These are phyloP conservation scores for Pestalotiopsis sp. DNA, from an alignment of 2,329 filamentous ascomycete genomes.

Conservation along the genomic window DNA sequence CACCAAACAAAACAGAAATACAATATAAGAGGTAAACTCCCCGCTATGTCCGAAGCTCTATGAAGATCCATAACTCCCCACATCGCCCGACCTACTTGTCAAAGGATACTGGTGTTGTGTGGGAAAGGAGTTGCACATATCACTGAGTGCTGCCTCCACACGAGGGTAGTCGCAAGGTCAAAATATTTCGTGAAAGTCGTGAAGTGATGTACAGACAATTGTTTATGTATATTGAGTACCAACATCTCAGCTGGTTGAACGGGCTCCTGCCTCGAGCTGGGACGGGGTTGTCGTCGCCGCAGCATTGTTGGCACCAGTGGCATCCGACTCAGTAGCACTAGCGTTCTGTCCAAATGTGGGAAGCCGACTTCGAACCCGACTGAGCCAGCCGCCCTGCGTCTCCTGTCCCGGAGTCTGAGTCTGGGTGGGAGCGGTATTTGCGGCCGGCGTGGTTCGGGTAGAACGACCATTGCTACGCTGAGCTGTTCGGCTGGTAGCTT, in stretches of 20 bases:
- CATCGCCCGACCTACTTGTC: neutral
- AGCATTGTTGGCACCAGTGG: constrained; percentile 9
- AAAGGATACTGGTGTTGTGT: neutral
- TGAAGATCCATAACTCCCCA: neutral
- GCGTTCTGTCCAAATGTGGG: constrained; percentile 8
- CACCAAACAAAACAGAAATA: neutral
- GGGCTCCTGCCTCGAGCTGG: constrained; percentile 48
- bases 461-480: neutral
- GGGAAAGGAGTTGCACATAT: neutral
- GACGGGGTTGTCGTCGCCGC: constrained; percentile 40
- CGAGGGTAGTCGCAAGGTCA: neutral
- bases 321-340: neutral
- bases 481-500: neutral
- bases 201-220: constrained; percentile 10
- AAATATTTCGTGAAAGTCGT: constrained; percentile 8
- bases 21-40: constrained; percentile 9
- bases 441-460: neutral
- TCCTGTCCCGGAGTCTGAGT: neutral
- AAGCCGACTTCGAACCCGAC: constrained; percentile 3
- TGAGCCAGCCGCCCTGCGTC: constrained; percentile 1
- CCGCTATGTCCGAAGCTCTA: neutral
- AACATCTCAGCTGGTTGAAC: constrained; percentile 22
- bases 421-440: neutral
- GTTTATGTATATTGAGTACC: constrained; percentile 11
- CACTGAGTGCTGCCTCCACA: neutral